Base-by-base conservation (phyloP, 352 stramenopile species). In the Globisporangium echinulatum region DNA sequence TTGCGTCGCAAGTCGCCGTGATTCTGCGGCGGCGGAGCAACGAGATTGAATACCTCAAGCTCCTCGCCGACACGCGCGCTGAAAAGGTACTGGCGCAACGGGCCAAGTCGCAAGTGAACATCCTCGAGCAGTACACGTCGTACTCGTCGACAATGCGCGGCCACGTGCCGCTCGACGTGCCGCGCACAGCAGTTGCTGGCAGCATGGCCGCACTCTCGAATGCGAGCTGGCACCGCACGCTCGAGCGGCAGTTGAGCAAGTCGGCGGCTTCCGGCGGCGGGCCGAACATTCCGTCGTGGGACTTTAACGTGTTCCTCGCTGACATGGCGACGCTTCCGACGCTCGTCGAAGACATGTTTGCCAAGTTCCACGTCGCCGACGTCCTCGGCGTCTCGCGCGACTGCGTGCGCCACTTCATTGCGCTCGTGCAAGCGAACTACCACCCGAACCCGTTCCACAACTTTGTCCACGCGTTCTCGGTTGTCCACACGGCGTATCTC, bases 371-470 rank as follows among this genome's bases (percentile, higher is more conserved):
- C 59, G 62, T 94, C 63, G 65, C 85, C 15, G 68, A 85, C 38
- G 74, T 90, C 7, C 59, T 92, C 14, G 63, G 79, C 15, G 85
- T 75, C 25, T 79, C 77, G 14, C 75, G 77, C 62, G 62, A 76
- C 25, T 74, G 71, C 5, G 56, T 94, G 48, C 78, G 79, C 42
- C 89, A 91, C 59, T 94, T 94, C 52, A 89, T 94, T 62, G 68
- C 83, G 50, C 79, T 74, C 7, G 83, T 90, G 59, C 89, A 90
- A 56, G 81, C 89, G 17, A 77, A 89, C 49, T 94, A 94, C 65
- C 85, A 92, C 64, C 82, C 82, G 44, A 94, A 94, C 60, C 85
- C 90, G 49, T 97, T 97, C 66, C 89, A 97, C 73, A 97, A 96
- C 75, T 97, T 93, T 62, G 51, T 89, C 61, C 91, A 97, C 64